These are phyloP conservation scores for Botryotinia calthae DNA, from an alignment of 2,329 filamentous ascomycete genomes.

Conservation along the genomic window DNA sequence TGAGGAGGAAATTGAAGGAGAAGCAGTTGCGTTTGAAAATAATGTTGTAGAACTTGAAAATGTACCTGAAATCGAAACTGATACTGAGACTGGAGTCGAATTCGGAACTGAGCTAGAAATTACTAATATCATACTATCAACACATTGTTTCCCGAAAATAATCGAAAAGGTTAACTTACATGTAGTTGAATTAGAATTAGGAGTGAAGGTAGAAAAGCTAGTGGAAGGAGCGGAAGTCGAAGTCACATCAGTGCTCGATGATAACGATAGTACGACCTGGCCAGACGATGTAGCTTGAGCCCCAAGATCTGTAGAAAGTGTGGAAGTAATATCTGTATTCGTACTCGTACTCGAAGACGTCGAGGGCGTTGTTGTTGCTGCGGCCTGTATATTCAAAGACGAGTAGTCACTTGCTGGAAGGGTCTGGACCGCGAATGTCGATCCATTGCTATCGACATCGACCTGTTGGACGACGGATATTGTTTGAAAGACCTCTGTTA, in stretches of 20 bases:
- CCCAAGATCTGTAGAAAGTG: conserved; percentile 5
- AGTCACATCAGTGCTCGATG: conserved; percentile 28
- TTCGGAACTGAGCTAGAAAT: conserved; percentile 33
- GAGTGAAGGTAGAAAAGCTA: conserved; percentile 33
- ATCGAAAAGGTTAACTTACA: conserved; percentile 29
- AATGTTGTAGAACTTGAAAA: conserved; percentile 25
- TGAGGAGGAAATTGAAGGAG: conserved; percentile 22
- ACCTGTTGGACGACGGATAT: conserved; percentile 36
- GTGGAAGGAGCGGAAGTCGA: conserved; percentile 34
- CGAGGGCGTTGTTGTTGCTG: conserved; percentile 22
- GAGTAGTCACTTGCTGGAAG: conserved; percentile 20
- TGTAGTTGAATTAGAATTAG: conserved; percentile 36
- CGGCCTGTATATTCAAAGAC: conserved; percentile 12
- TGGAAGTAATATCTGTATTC: conserved; percentile 1
- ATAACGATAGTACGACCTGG: conserved; percentile 28
- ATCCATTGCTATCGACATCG: conserved; percentile 36
- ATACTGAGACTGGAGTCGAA: conserved; percentile 9
- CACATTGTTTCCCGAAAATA: conserved; percentile 10
- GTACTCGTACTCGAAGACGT: conserved; percentile 11
- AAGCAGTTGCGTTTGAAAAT: conserved; percentile 16
- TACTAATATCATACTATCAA: conserved; percentile 31
- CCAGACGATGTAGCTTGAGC: conserved; percentile 20
- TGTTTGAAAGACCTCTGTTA: conserved; percentile 34
- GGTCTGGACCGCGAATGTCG: conserved; percentile 30
- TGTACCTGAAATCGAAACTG: conserved; percentile 22